phyloP scores from a whole-genome alignment of 2,329 filamentous ascomycete species.

The Emericellopsis atlantica region DNA sequence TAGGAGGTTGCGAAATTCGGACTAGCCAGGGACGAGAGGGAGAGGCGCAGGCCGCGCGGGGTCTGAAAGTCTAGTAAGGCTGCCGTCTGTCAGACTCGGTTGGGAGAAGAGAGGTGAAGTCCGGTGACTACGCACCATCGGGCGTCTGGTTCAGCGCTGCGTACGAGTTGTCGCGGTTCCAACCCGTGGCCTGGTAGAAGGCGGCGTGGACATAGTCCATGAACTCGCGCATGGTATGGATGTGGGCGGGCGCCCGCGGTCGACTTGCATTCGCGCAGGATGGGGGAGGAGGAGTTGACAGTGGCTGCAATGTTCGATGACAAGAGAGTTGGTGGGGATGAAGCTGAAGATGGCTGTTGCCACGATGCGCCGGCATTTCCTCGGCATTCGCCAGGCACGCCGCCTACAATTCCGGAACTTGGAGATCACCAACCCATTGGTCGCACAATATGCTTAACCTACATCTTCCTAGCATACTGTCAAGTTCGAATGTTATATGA shows the following conservation, averaged over 20 bases:
- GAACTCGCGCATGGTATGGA: slow-evolving; percentile 69
- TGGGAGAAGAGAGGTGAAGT: not conserved
- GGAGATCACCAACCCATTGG: no score
- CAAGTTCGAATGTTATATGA: no score
- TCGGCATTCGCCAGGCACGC: no score
- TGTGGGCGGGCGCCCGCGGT: no score
- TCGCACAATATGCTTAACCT: no score
- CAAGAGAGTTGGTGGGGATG: not conserved
- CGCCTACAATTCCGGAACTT: no score
- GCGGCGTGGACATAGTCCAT: slow-evolving; percentile 94
- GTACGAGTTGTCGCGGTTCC: slow-evolving; percentile 89
- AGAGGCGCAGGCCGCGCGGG: slow-evolving; percentile 71
- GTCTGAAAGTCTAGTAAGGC: slow-evolving; percentile 82
- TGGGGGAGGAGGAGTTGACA: not conserved
- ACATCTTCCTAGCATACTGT: no score
- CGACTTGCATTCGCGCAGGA: no score
- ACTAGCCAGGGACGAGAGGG: slow-evolving; percentile 81
- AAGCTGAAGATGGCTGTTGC: not conserved
- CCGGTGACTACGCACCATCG: slow-evolving; percentile 41
- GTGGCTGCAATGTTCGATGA: not conserved
- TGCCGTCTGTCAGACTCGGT: slow-evolving; percentile 16
- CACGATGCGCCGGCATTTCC: no score
- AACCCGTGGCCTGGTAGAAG: slow-evolving; percentile 76
- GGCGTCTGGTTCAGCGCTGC: slow-evolving; percentile 73
- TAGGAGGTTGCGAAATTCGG: slow-evolving; percentile 93